Base-by-base conservation (phyloP, 1,139 yeast species). In the Saccharomyces hybrid region DNA sequence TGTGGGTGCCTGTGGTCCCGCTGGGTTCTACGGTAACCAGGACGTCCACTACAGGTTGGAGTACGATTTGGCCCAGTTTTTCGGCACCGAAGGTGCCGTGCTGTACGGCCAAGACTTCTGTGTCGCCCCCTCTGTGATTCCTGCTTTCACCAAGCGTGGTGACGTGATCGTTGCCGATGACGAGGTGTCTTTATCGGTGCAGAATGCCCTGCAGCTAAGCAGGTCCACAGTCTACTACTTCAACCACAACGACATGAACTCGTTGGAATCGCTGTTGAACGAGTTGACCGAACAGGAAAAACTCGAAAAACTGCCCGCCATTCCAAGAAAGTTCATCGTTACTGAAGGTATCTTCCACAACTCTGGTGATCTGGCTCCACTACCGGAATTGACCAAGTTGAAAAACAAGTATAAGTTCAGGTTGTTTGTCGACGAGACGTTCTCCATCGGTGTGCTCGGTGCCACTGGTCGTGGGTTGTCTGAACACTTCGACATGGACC, bases 1-100 rank as follows among this genome's bases (percentile, higher is more conserved):
- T 66, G 98, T 93, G 52, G 99, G 99, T 59, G 95, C 98, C 1
- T 93, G 99, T 76, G 97, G 98, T 29, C 98, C 99, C 2, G 96
- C 98, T 47, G 96, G 96, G 57, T 93, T 93, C 65, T 93, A 91
- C 71, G 99, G 99, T 58, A 87, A 93, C 60, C 97, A 90, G 71
- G 97, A 90, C 68, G 90, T 85, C 41, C 99, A 93, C 67, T 85
- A 84, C 56, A 78, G 86, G 63, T 78, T 89, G 59, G 96, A 91
- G 70, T 83, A 83, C 63, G 86, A 83, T 61, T 74, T 93, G 60
- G 83, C 97, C 7, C 71, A 74, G 42, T 93, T 83, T 65, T 79
- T 91, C 60, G 90, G 86, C 27, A 79, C 88, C 5, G 96, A 88
- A 60, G 80, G 80, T 56, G 84, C 90, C 49, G 88, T 93, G 57